These are phyloP conservation scores for Candida chauliodis DNA, from an alignment of 805 yeast species.

Conservation along the genomic window DNA sequence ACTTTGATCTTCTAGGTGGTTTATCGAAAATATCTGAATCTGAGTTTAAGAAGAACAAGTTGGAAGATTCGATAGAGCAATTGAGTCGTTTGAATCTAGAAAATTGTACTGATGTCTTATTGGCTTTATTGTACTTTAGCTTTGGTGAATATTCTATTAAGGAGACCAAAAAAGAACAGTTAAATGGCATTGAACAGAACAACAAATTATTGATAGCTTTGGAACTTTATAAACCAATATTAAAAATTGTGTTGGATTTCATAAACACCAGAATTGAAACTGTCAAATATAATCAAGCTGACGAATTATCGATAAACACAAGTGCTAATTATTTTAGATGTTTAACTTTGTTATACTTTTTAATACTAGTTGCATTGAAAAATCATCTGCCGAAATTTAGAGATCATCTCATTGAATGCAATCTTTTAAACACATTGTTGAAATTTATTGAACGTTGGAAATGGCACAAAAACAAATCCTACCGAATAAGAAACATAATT, in stretches of 20 bases:
- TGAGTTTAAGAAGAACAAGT: constrained; percentile 7
- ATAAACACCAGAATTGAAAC: background rate
- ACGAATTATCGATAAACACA: background rate
- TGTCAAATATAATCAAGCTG: background rate
- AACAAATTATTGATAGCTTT: constrained; percentile 9
- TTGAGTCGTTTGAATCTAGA: background rate
- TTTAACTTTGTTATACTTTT: constrained; percentile 34
- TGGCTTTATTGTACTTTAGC: constrained; percentile 20
- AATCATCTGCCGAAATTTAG: constrained; percentile 13
- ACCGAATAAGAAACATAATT: constrained; percentile 57
- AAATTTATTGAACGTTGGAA: constrained; percentile 64
- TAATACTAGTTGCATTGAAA: constrained; percentile 22
- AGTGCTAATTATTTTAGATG: constrained; percentile 22
- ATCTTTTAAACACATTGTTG: constrained; percentile 44
- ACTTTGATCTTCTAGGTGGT: constrained; percentile 22
- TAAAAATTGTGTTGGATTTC: constrained; percentile 7
- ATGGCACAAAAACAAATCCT: constrained; percentile 39
- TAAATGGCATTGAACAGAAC: constrained; percentile 13
- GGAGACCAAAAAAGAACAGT: constrained; percentile 8
- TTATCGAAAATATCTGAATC: constrained; percentile 11
- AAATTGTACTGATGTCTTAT: constrained; percentile 6
- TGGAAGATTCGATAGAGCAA: background rate
- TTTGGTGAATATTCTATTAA: constrained; percentile 22
- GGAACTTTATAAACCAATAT: constrained; percentile 7
- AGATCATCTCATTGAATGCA: constrained; percentile 22